phyloP scores from a whole-genome alignment of 2,329 filamentous ascomycete genomes.

The Scytalidium lignicola region DNA sequence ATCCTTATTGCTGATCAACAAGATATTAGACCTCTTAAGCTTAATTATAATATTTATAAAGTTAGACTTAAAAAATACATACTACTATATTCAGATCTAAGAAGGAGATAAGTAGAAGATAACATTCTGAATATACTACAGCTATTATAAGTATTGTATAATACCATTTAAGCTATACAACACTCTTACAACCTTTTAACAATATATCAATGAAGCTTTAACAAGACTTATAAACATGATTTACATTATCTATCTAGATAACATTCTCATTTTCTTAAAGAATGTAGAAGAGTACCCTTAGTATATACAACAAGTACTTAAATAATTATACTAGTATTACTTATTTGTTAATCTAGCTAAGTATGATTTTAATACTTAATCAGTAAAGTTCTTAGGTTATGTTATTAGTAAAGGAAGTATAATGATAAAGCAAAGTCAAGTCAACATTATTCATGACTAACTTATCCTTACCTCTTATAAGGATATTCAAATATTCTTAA shows the following conservation, averaged over 20 bases:
- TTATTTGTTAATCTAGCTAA: conserved; percentile 8
- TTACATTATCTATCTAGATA: conserved; percentile 21
- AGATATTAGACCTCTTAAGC: conserved; percentile 23
- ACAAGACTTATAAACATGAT: neutral
- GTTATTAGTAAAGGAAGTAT: conserved; percentile 9
- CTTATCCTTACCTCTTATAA: too few relatives aligned
- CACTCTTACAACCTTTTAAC: too few relatives aligned
- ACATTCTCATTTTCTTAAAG: conserved; percentile 27
- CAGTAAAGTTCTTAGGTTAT: conserved; percentile 14
- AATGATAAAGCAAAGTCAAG: conserved; percentile 12
- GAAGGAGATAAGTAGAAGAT: too few relatives aligned
- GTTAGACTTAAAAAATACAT: conserved; percentile 24
- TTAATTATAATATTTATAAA: conserved; percentile 25
- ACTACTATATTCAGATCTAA: too few relatives aligned
- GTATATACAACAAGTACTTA: conserved; percentile 6
- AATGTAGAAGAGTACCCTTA: conserved; percentile 8
- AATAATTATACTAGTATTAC: conserved; percentile 1
- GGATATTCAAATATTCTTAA: too few relatives aligned
- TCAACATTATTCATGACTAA: conserved; percentile 16
- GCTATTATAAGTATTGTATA: too few relatives aligned
- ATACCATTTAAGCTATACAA: too few relatives aligned
- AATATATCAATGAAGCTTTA: too few relatives aligned
- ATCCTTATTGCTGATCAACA: conserved; percentile 25
- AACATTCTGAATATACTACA: too few relatives aligned
- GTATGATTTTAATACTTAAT: conserved; percentile 11